Evolutionary conservation across 1,139 yeast species (phyloP).

Genomic region (Hemisphaericaspora subhashii): DNA sequence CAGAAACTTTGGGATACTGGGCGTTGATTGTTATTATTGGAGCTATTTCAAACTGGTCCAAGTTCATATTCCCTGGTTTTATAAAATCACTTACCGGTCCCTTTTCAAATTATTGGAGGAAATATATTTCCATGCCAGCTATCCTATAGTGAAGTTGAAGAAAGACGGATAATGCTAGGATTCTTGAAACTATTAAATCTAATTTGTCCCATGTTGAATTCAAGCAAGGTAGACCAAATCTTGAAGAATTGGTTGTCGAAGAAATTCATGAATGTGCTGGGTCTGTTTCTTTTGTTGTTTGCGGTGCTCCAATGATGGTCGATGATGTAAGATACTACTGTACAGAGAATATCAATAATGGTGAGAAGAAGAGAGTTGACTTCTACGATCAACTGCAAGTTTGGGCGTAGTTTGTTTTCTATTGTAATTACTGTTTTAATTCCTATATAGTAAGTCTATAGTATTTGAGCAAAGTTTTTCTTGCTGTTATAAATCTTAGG

Average conservation of each 20-base stretch:
- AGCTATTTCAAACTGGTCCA: constrained; percentile 42
- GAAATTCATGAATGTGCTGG: constrained; percentile 30
- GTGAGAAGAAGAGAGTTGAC: constrained; percentile 29
- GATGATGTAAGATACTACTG: constrained; percentile 44
- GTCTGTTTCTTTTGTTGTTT: constrained; percentile 43
- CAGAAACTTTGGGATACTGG: constrained; percentile 52
- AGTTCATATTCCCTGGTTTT: constrained; percentile 25
- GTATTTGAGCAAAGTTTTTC: too few species aligned
- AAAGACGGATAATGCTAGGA: constrained; percentile 5
- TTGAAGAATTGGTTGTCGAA: constrained; percentile 24
- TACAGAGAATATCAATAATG: constrained; percentile 25
- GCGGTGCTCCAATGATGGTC: constrained; percentile 56
- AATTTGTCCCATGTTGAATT: constrained; percentile 29
- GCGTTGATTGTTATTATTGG: constrained; percentile 42
- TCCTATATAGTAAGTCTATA: too few species aligned
- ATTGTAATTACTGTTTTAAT: too few species aligned
- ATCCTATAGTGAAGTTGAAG: neutral
- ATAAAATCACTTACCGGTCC: constrained; percentile 22
- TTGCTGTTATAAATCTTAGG: too few species aligned
- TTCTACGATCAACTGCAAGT: constrained; percentile 39
- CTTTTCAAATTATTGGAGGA: constrained; percentile 24
- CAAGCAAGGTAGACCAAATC: constrained; percentile 33
- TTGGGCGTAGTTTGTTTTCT: constrained; percentile 26
- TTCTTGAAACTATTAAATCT: constrained; percentile 12
- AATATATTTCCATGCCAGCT: constrained; percentile 34